Evolutionary conservation across 2,329 filamentous ascomycete species (phyloP), one percentile per base, ranked within the genome.

Genomic region (Aureobasidium lini): DNA sequence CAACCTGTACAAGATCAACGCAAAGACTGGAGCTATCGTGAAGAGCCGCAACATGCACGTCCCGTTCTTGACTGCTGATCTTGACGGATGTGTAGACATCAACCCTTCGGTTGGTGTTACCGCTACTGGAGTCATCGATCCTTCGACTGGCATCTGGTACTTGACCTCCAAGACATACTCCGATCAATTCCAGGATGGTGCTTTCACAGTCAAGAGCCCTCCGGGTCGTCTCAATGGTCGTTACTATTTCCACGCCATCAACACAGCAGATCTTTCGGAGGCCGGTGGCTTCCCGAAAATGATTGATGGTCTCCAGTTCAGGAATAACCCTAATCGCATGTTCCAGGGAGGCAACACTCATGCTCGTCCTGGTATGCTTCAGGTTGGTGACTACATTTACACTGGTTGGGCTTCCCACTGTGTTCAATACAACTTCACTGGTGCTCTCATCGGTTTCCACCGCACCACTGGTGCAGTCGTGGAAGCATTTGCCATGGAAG

Each of bases 1-100:
- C 68, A 82, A 81, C 53, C 67, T 83, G 6, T 82, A 83, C 67
- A 83, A 81, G 62, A 68, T 84, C 34, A 73, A 84, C 64, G 79
- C 79, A 63, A 83, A n/a, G 66, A 61, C 54, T 9, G 60, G 60
- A 54, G 49, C 36, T 18, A 59, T 61, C n/a, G 34, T 61, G 13
- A 44, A 70, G 0, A 73, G 71, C 1, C 71, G 79, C 8, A 81
- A 77, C 29, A 70, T 84, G 0, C 74, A 75, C 59, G 75, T 79
- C 49, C 78, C 78, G 7, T 80, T 80, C 63, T 64, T 79, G 49
- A 71, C 74, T 13, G 69, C 72, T 15, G 78, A 81, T 60, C 67
- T 80, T 9, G 67, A 76, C 59, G 75, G 75, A 60, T 81, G 77
- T 61, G 72, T 76, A 31, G 77, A 79, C 63, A 77, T 80, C 64